These are phyloP conservation scores for Aspergillus terreus DNA, from an alignment of 2,329 filamentous ascomycete species.

Conservation along the genomic window DNA sequence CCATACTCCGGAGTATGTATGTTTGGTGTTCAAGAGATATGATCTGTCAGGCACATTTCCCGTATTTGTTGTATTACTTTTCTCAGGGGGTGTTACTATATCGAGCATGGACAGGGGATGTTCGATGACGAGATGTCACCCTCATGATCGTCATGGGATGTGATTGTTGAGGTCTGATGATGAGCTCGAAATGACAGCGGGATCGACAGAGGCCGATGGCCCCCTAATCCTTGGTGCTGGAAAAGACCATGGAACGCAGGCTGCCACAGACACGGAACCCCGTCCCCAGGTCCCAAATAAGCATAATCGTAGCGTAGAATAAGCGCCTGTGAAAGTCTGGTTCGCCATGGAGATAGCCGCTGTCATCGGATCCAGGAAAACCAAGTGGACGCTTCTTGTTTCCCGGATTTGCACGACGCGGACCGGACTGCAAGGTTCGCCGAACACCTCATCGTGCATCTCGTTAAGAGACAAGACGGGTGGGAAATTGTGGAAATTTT, in stretches of 20 bases:
- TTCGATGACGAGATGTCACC: too few species aligned
- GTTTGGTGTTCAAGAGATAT: slow-evolving; percentile 1
- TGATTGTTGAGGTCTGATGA: not conserved
- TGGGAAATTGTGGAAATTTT: slow-evolving; percentile 4
- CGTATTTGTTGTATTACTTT: not conserved
- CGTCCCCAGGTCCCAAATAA: slow-evolving; percentile 18
- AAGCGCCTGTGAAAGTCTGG: slow-evolving; percentile 20
- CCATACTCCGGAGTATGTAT: not conserved
- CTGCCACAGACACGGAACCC: slow-evolving; percentile 7
- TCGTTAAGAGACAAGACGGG: slow-evolving; percentile 13
- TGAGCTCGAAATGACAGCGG: not conserved
- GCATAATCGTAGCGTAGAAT: slow-evolving; percentile 23
- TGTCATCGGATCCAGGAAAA: slow-evolving; percentile 10
- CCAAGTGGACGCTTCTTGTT: not conserved
- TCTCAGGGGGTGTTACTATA: not conserved
- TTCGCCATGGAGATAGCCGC: slow-evolving; percentile 20
- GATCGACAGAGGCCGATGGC: not conserved
- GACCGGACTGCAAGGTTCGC: slow-evolving; percentile 13
- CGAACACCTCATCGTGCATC: slow-evolving; percentile 22
- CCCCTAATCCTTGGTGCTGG: not conserved
- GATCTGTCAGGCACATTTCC: slow-evolving; percentile 8
- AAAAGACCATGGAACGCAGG: slow-evolving; percentile 8
- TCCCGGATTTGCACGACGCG: slow-evolving; percentile 5
- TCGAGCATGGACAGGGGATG: too few species aligned
- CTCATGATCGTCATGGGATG: not conserved